These are phyloP conservation scores for Phycomyces blakesleeanus DNA, from an alignment of 192 early-diverging fungal species.

Conservation along the genomic window DNA sequence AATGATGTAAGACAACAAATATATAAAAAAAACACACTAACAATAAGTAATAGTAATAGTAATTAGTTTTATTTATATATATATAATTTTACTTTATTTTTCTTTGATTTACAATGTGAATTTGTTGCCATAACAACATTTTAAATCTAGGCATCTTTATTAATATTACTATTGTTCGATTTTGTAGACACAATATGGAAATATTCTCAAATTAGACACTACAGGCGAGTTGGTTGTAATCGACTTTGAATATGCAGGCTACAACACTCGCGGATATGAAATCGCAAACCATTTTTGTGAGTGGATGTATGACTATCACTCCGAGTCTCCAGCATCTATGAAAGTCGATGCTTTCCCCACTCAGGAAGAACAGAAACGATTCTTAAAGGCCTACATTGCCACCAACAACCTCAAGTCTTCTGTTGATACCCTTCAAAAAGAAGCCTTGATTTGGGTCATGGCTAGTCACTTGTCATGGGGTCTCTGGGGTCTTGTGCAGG, in stretches of 20 bases:
- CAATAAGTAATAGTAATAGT: no score
- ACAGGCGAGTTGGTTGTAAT: slow-evolving; percentile 66
- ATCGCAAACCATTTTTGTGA: slow-evolving; percentile 86
- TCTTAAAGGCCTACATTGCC: slow-evolving; percentile 65
- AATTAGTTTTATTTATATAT: no score
- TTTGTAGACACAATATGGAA: slow-evolving; percentile 76
- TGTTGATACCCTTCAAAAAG: slow-evolving; percentile 3
- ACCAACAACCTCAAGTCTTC: slow-evolving; percentile 38
- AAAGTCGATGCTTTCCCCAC: slow-evolving; percentile 52
- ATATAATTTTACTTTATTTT: no score
- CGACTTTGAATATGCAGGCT: slow-evolving; percentile 82
- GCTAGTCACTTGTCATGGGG: slow-evolving; percentile 72
- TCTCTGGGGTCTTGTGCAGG: slow-evolving; percentile 77
- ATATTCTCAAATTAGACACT: slow-evolving; percentile 63
- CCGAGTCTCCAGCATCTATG: slow-evolving; percentile 38
- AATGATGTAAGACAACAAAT: slow-evolving; percentile 76
- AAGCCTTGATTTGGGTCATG: slow-evolving; percentile 40
- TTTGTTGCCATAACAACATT: no score
- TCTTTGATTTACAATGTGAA: no score
- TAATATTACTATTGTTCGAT: no score
- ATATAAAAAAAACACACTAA: no score
- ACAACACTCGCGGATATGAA: slow-evolving; percentile 75
- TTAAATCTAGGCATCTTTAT: not conserved
- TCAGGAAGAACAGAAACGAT: slow-evolving; percentile 48
- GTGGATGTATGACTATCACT: slow-evolving; percentile 81